These are phyloP conservation scores for Ogataea zsoltii DNA, from an alignment of 805 yeast species.

Conservation along the genomic window DNA sequence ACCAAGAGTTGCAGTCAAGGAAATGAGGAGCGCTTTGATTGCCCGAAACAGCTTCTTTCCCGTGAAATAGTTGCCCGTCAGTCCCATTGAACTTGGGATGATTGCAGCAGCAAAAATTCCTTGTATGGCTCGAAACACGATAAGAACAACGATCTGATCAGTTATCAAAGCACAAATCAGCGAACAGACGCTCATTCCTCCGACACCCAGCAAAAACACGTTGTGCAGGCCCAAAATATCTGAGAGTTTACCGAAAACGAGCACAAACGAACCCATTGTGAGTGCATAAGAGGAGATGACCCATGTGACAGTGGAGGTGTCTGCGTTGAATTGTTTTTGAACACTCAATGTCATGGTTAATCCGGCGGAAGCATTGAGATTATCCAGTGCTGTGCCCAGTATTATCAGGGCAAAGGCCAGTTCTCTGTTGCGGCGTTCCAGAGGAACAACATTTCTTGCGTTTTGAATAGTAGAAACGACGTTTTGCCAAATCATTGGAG, in stretches of 20 bases:
- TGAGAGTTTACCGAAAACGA: conserved; percentile 42
- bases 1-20: conserved; percentile 35
- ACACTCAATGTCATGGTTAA: conserved; percentile 24
- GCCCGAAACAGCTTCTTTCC: conserved; percentile 19
- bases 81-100: conserved; percentile 34
- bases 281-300: conserved; percentile 44
- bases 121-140: conserved; percentile 46
- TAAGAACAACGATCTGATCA: conserved; percentile 37
- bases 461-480: no score
- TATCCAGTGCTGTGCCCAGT: conserved; percentile 24
- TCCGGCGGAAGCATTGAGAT: conserved; percentile 29
- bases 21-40: conserved; percentile 13
- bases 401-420: conserved; percentile 16
- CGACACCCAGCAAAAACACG: conserved; percentile 30
- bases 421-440: conserved; percentile 8
- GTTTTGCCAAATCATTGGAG: no score
- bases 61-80: conserved; percentile 26
- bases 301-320: conserved; percentile 41
- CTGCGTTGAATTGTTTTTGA: conserved; percentile 40
- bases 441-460: no score
- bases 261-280: conserved; percentile 46
- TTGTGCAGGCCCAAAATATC: conserved; percentile 36
- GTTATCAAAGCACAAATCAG: conserved; percentile 33
- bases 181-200: conserved; percentile 22
- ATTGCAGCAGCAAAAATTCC: conserved; percentile 44